Evolutionary conservation across 2,329 filamentous ascomycete species (phyloP), one percentile per base, ranked within the genome.

Genomic region (Curvularia lunata): DNA sequence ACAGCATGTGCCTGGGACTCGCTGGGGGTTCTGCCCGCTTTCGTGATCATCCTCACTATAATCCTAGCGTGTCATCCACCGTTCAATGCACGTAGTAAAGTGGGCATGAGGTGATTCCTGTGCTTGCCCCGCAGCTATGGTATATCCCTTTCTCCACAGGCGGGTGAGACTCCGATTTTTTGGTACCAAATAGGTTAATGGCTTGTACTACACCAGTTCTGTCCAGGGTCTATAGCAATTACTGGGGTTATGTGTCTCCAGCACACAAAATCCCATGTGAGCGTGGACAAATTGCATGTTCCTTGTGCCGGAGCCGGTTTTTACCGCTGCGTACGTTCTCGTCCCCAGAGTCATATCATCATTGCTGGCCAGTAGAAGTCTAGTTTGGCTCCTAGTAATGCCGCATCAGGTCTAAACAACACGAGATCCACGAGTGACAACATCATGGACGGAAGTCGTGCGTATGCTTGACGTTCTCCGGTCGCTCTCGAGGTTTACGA

Each of bases 331-430:
- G 27, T 46, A 34, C 46, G 41, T 54, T 53, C 46, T 61, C 50
- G 23, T 51, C 45, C 55, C 45, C 48, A n/a, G 62, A 69, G 70
- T 73, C 70, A 67, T 73, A 66, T 66, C 72, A 73, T 74, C 72
- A 74, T 74, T 59, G 59, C 43, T 56, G 58, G 50, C 66, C 66
- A 63, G 61, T 71, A 68, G 57, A 41, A 71, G 70, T 58, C 52
- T 67, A 68, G 70, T 64, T 49, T 54, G 47, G 48, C 50, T 58
- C 49, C 46, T 54, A 57, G 57, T 56, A 57, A 62, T 61, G 53
- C 61, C 38, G 58, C 64, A 62, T 65, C 57, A 65, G 58, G 61
- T 61, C 62, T 49, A 62, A 64, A 59, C 56, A 63, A 65, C 63
- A 66, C 64, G 67, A 62, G 48, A 65, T 66, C 59, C 58, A 54